Evolutionary conservation across 2,329 filamentous ascomycete species (phyloP).

Genomic region (Colletotrichum lupini): DNA sequence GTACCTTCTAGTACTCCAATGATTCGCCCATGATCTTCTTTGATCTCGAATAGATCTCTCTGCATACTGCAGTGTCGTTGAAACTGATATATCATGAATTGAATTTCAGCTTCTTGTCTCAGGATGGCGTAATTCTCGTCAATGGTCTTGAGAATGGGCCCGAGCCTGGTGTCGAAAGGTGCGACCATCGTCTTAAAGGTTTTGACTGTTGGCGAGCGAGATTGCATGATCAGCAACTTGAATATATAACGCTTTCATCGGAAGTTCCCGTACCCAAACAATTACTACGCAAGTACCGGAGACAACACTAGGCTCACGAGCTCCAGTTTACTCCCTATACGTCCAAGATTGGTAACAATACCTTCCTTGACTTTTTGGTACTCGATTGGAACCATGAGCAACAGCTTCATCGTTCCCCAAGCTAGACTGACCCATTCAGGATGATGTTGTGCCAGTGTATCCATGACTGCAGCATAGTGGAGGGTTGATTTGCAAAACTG

Average conservation of each 20-base stretch:
- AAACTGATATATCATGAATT: background rate
- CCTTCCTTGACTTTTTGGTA: background rate
- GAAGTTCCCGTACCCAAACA: background rate
- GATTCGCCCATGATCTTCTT: background rate
- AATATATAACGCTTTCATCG: background rate
- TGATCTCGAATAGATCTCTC: background rate
- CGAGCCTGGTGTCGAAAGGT: background rate
- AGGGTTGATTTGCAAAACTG: background rate
- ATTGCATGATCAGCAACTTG: background rate
- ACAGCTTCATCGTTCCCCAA: background rate
- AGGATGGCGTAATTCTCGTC: background rate
- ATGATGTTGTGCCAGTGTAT: background rate
- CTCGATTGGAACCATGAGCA: rapidly evolving
- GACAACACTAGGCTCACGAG: background rate
- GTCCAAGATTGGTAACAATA: background rate
- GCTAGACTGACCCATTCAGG: background rate
- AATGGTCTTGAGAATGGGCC: background rate
- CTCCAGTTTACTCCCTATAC: background rate
- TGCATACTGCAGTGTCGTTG: background rate
- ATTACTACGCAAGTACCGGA: background rate
- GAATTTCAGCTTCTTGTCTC: background rate
- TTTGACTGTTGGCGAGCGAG: background rate
- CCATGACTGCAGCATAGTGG: background rate
- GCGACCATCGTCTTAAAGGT: background rate
- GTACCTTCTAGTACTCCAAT: background rate